Conservation (phyloP, 2,329 filamentous ascomycete species). For the Hypoxylon sp. region DNA sequence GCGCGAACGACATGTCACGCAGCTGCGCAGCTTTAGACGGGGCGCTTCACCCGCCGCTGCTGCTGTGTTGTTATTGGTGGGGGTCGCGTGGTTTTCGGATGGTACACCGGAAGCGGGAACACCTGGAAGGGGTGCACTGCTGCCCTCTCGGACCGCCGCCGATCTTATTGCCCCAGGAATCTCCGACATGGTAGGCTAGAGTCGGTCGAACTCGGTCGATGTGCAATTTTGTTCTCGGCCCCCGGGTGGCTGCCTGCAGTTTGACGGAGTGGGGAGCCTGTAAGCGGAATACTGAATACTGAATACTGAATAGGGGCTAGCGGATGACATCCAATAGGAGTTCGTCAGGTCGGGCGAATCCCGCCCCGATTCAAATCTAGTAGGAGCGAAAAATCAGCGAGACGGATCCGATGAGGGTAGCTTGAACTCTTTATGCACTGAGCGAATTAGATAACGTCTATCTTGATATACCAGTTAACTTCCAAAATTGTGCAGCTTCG, state of each 20-base stretch:
- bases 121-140: background rate
- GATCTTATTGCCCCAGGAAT: constrained; percentile 9
- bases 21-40: constrained; percentile 42
- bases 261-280: background rate
- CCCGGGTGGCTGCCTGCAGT: background rate
- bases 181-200: constrained; percentile 23
- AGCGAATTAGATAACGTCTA: background rate
- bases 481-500: too few relatives aligned
- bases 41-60: background rate
- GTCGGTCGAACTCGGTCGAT: background rate
- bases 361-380: constrained; percentile 19
- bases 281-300: constrained; percentile 15
- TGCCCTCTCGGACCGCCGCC: constrained; percentile 9
- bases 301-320: constrained; percentile 20
- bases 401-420: background rate
- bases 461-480: background rate
- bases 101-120: constrained; percentile 11
- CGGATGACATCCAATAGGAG: background rate
- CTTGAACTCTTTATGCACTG: background rate
- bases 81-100: constrained; percentile 43
- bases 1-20: constrained; percentile 59
- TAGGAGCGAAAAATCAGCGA: constrained; percentile 31
- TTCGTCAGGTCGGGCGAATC: constrained; percentile 22
- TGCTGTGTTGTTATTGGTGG: background rate
- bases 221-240: background rate